Evolutionary conservation across 257 asterid species (phyloP).

Genomic region (Salvia rosmarinus): DNA sequence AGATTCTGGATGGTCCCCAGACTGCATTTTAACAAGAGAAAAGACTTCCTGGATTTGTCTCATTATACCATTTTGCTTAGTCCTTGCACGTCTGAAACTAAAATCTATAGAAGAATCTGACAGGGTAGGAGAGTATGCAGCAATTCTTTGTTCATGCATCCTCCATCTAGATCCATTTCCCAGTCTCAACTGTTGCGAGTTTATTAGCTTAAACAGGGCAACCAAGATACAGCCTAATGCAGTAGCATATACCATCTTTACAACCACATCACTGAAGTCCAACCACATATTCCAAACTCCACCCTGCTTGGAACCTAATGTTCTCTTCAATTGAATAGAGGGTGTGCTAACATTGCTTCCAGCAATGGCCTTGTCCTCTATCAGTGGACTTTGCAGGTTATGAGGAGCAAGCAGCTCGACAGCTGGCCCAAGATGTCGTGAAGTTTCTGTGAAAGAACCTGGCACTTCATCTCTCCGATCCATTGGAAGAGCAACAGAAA

Average conservation of each 20-base stretch:
- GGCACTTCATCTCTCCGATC: constrained; percentile 64
- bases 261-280: constrained; percentile 47
- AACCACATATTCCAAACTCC: constrained; percentile 67
- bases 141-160: constrained; percentile 39
- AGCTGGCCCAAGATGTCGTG: constrained; percentile 75
- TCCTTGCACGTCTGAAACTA: constrained; percentile 36
- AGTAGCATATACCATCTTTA: constrained; percentile 62
- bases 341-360: constrained; percentile 52
- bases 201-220: constrained; percentile 56
- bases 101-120: constrained; percentile 46
- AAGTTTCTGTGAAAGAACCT: constrained; percentile 46
- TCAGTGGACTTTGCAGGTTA: constrained; percentile 60
- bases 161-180: constrained; percentile 56
- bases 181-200: constrained; percentile 53
- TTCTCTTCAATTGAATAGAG: constrained; percentile 68
- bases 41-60: constrained; percentile 55
- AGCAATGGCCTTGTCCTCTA: constrained; percentile 49
- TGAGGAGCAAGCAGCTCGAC: constrained; percentile 83
- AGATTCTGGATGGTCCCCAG: constrained; percentile 50
- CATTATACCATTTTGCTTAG: constrained; percentile 46
- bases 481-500: constrained; percentile 49
- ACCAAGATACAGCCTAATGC: constrained; percentile 67
- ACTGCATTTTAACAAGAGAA: constrained; percentile 47
- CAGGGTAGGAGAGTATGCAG: constrained; percentile 45
- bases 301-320: constrained; percentile 65